These are phyloP conservation scores for Inga laurina DNA, from an alignment of 306 rosid species.

Conservation along the genomic window DNA sequence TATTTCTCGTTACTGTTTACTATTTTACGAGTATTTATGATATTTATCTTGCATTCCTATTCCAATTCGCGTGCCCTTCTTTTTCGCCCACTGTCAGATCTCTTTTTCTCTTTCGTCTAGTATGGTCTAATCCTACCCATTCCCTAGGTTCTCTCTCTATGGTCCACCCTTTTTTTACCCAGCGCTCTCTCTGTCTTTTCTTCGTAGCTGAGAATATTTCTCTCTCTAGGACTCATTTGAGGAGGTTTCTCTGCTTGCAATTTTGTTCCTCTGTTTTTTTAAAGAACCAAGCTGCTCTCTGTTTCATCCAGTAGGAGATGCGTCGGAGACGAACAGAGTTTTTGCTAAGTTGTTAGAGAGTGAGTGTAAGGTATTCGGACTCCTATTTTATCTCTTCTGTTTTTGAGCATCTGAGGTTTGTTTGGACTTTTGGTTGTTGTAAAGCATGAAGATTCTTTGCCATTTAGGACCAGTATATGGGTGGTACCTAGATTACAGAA, in stretches of 20 bases:
- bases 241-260: slow-evolving; percentile 7
- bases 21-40: neutral
- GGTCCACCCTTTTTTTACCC: slow-evolving; percentile 29
- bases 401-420: neutral
- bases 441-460: neutral
- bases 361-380: slow-evolving; percentile 31
- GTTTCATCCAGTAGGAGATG: slow-evolving; percentile 44
- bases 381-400: neutral
- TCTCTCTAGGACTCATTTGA: slow-evolving; percentile 31
- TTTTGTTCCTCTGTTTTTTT: slow-evolving; percentile 10
- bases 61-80: slow-evolving; percentile 51
- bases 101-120: slow-evolving; percentile 37
- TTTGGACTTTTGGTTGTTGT: neutral
- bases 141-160: slow-evolving; percentile 32
- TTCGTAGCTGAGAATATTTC: slow-evolving; percentile 29
- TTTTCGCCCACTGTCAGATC: slow-evolving; percentile 40
- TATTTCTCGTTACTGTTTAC: neutral
- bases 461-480: neutral
- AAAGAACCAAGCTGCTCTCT: slow-evolving; percentile 18
- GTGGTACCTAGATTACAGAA: neutral
- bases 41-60: neutral
- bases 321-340: slow-evolving; percentile 37
- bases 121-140: slow-evolving; percentile 37
- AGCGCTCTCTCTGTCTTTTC: slow-evolving; percentile 16
- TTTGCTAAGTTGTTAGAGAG: slow-evolving; percentile 19